Evolutionary conservation across 495 filamentous ascomycete genomes (phyloP).

Genomic region (Paragyromitra xinjiangensis): DNA sequence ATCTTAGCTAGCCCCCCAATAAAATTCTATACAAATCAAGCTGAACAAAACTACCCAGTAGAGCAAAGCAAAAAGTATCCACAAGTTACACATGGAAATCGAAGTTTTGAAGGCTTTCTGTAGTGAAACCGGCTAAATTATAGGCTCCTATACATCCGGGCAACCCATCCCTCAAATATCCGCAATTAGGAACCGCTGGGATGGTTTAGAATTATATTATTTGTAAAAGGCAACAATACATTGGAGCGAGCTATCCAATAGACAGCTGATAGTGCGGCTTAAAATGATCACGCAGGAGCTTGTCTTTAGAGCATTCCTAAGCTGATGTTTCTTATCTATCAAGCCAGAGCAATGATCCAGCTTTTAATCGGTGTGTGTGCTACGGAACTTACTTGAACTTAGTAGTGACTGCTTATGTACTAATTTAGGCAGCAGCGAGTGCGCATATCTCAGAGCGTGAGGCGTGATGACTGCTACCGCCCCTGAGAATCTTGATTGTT

Average conservation of each 20-base stretch:
- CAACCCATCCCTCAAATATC: too few relatives aligned
- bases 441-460: constrained; percentile 5
- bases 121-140: too few relatives aligned
- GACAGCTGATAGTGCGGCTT: background rate
- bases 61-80: too few relatives aligned
- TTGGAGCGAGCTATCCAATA: background rate
- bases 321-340: constrained; percentile 3
- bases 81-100: too few relatives aligned
- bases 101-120: too few relatives aligned
- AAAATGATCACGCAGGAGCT: background rate
- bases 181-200: too few relatives aligned
- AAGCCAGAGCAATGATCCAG: background rate
- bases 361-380: background rate
- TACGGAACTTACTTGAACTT: constrained; percentile 2
- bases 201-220: background rate
- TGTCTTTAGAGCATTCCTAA: background rate
- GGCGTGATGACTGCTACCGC: background rate
- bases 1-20: too few relatives aligned
- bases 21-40: too few relatives aligned
- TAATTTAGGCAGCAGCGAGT: constrained; percentile 1
- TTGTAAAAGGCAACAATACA: too few relatives aligned
- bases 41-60: too few relatives aligned
- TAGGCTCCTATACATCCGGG: too few relatives aligned
- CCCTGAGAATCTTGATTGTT: background rate
- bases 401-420: background rate